Percentiles rank a stretch among this genome's conserved stretches.
Evolutionary conservation across 306 rosid species (phyloP).

Genomic region (Dryas drummondii): DNA sequence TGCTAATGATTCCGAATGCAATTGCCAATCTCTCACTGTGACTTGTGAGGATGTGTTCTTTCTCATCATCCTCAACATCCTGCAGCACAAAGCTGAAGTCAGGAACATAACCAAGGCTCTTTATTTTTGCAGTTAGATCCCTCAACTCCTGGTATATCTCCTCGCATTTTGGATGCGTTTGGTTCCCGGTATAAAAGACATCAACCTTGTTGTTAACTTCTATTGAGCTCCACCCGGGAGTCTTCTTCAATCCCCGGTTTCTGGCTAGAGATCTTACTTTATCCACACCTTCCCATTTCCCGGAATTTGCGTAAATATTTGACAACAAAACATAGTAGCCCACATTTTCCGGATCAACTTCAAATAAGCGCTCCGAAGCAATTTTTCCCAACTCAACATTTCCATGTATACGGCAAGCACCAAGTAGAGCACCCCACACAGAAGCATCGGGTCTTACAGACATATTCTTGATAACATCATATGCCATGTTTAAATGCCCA

Average conservation of each 20-base stretch:
- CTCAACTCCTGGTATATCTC: conserved; percentile 41
- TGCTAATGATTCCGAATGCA: conserved; percentile 43
- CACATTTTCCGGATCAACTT: conserved; percentile 40
- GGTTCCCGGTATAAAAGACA: conserved; percentile 44
- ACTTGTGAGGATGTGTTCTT: conserved; percentile 43
- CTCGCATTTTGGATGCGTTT: conserved; percentile 46
- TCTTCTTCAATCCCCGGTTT: conserved; percentile 42
- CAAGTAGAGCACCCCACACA: conserved; percentile 59
- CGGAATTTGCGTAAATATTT: conserved; percentile 43
- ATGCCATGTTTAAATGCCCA: conserved; percentile 44
- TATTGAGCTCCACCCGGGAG: conserved; percentile 59
- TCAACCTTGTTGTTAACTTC: conserved; percentile 53
- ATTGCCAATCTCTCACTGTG: conserved; percentile 56
- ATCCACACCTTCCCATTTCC: conserved; percentile 50
- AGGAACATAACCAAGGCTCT: conserved; percentile 46
- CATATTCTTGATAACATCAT: conserved; percentile 40
- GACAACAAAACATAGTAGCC: conserved; percentile 55
- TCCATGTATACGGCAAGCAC: conserved; percentile 57
- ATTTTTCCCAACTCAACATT: conserved; percentile 40
- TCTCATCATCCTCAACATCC: conserved; percentile 58
- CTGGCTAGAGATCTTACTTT: conserved; percentile 48
- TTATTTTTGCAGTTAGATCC: conserved; percentile 41
- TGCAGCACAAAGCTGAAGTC: conserved; percentile 50
- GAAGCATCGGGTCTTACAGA: conserved; percentile 48
- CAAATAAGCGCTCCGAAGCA: conserved; percentile 47